Evolutionary conservation across 768 basidiomycete species (phyloP), one percentile per base, ranked within the genome.

Genomic region (Boletus rex-veris): DNA sequence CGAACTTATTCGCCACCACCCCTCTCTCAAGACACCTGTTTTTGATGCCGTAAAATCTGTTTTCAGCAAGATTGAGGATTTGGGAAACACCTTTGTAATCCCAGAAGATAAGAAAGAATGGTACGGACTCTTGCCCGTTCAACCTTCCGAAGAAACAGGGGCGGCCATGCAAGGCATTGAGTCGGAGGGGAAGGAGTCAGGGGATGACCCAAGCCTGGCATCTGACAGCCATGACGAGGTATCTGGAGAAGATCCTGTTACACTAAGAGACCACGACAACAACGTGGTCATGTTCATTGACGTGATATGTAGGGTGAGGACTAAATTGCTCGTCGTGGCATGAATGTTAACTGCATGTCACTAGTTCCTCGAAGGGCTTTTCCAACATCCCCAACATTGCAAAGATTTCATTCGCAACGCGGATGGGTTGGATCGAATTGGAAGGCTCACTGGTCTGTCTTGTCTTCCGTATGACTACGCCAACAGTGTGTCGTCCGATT

Each of bases 1-100:
- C 62, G 97, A 99, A 66, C 85, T 99, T 53, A 86, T 96, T 54
- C 84, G 97, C 6, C 97, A 99, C 64, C 97, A 99, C 69, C 97
- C 97, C 4, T 77, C 81, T 2, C 76, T 99, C 44, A 96, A 92
- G 68, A 69, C 79, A 2, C 71, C 86, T 21, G 85, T 98, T 15
- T 90, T 96, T 58, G 83, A 88, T 14, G 82, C 90, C 1, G 72
- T 95, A 55, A 85, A 84, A 54, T 74, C 80, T 1, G 84, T 88
- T 7, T 73, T 98, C 58, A 73, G 77, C 55, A 82, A 80, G 68
- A 84, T 97, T 33, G 87, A 92, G 67, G 82, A 84, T 43, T 70
- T 90, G 3, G 94, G 91, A 10, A 79, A 78, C 45, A 66, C 74
- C 3, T 92, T 79, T 56, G 71, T 70, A 7, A 74, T 82, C 5